These are phyloP conservation scores for Diddensiella transvaalensis DNA, from an alignment of 805 yeast genomes.

Conservation along the genomic window DNA sequence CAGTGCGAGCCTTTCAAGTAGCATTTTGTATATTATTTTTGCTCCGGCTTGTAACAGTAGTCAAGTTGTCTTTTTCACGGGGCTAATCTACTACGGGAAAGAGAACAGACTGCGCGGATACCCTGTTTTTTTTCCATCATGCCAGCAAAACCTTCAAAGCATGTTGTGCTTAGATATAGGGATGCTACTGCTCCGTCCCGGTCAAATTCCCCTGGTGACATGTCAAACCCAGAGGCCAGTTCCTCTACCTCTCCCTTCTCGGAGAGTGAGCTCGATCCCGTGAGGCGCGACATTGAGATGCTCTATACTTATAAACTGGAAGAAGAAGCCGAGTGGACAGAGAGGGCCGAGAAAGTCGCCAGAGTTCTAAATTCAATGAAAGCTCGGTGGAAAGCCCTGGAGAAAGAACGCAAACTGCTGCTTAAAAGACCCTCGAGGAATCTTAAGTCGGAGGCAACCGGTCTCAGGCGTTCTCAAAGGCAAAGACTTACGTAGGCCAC, in stretches of 20 bases:
- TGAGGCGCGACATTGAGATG: constrained; percentile 11
- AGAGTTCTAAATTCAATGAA: constrained; percentile 11
- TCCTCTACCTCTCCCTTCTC: constrained; percentile 2
- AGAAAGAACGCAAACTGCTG: constrained; percentile 10
- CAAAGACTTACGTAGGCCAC: not conserved
- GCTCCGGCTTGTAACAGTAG: too few species aligned
- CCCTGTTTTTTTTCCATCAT: too few species aligned
- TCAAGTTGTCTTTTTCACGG: too few species aligned
- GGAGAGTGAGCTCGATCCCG: constrained; percentile 10
- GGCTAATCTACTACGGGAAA: too few species aligned
- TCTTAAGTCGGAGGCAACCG: not conserved
- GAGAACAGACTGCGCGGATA: too few species aligned
- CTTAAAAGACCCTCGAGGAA: not conserved
- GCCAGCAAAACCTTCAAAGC: constrained; percentile 13
- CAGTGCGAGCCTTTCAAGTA: too few species aligned
- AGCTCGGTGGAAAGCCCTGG: constrained; percentile 19
- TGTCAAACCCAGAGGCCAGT: not conserved
- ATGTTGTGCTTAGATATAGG: constrained; percentile 14
- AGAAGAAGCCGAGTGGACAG: constrained; percentile 20
- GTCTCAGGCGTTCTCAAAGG: not conserved
- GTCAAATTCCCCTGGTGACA: constrained; percentile 3
- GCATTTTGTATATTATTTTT: too few species aligned
- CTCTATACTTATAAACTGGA: constrained; percentile 13
- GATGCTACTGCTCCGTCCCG: not conserved
- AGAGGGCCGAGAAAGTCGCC: constrained; percentile 18